Evolutionary conservation across 352 stramenopile genomes (phyloP), one percentile per base, ranked within the genome.

Genomic region (Globisporangium paddicum): DNA sequence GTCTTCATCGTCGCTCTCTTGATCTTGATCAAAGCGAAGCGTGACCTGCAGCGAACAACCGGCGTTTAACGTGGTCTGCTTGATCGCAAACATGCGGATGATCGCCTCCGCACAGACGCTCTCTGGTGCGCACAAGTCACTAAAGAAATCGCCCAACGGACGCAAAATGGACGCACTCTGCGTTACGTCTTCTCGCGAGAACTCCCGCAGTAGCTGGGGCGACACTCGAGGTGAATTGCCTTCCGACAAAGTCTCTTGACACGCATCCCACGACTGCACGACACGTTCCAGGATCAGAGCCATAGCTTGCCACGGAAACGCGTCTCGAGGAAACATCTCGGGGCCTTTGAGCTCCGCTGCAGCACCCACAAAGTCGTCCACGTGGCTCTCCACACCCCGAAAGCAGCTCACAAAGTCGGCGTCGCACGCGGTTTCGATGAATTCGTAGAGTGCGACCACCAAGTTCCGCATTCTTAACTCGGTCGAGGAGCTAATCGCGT

Each of bases 21-120:
- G 14, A 44, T 44, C 38, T 18, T 44, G 38, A 18, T n/a, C 18
- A 18, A n/a, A 44, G 38, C 13, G 16, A 32, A 47, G 5, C 13
- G 40, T 10, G 40, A 59, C 30, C 7, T 53, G 37, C 26, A 63
- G 18, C 2, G 58, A 26, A 6, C 3, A 28, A 21, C 37, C 37
- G 16, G 32, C 21, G 55, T 57, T 66, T 14, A 66, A 25, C 9
- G 18, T 34, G 3, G 60, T 51, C 8, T 62, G 52, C 28, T 66
- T 54, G 34, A 66, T 37, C 11, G 60, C 37, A 42, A 63, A 63
- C 26, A 62, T 37, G 7, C 45, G 52, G 21, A 66, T 26, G n/a
- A 63, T 42, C 13, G 28, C 54, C 26, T 66, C 60, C 3, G 60
- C 37, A 11, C 55, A 55, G 30, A 38, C 23, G 60, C 46, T 32